Evolutionary conservation across 257 asterid species (phyloP), one percentile per base, ranked within the genome.

Genomic region (Solanum sejunctum): DNA sequence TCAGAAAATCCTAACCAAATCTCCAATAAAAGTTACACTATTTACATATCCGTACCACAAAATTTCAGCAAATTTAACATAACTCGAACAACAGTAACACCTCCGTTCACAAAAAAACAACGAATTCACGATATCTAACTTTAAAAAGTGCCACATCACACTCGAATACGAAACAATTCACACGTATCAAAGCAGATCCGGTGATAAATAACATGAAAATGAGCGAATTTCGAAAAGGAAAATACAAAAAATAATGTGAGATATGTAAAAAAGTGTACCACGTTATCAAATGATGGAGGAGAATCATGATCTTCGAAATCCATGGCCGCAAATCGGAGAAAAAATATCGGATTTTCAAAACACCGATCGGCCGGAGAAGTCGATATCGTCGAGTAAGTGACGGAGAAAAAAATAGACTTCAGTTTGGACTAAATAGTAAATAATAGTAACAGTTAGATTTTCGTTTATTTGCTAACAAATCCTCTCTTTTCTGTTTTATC

Each of bases 221-320:
- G 45, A 86, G 41, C 41, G 83, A 21, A 81, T 28, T 52, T 15
- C 39, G 58, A 61, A 15, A 71, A 75, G 8, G 21, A 45, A 70
- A 28, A 43, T 6, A 12, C 12, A 17, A 17, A 10, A 39, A 8
- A 39, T 32, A 32, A 70, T 18, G 84, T 88, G 86, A 88, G 84
- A 89, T 77, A 57, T 13, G 81, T 32, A 66, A 18, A 75, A 77
- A 54, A 77, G 55, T 8, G 85, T 91, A 94, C 98, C 95, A 77
- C 71, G 23, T 87, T 93, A 86, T 94, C 41, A 5, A 36, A 36
- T 36, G 41, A 32, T 3, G 36, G 36, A 32, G 36, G 36, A 32
- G 36, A 36, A 4, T 36, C 58, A 57, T 88, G 88, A 75, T 90
- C 86, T 8, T 88, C 91, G 85, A 23, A 86, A 83, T 87, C 89